Conservation (phyloP, 129 eudicot species). For the Logfia minima region DNA sequence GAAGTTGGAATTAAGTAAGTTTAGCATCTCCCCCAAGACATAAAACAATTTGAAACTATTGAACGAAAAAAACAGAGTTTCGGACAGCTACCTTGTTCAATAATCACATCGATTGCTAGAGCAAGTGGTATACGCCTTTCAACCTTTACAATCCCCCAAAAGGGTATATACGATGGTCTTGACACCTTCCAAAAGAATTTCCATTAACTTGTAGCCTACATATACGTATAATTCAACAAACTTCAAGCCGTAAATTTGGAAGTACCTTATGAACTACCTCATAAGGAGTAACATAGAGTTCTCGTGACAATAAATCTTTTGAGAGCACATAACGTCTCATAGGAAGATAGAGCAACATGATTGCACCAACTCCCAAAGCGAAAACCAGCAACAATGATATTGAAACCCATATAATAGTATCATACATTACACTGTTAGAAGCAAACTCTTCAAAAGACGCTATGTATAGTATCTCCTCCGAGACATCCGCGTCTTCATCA, state of each 20-base stretch:
- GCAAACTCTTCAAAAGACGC: conserved; percentile 75
- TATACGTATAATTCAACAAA: not conserved
- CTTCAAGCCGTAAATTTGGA: not conserved
- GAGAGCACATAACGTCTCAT: conserved; percentile 63
- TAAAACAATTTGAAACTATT: not conserved
- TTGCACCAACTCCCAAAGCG: conserved; percentile 78
- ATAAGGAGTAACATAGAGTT: conserved; percentile 63
- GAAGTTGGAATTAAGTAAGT: no score
- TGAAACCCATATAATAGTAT: conserved; percentile 73
- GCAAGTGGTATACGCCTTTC: conserved; percentile 66
- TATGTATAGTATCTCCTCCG: conserved; percentile 46
- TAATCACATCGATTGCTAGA: conserved; percentile 55
- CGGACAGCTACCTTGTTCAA: conserved; percentile 67
- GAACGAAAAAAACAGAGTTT: conserved; percentile 1
- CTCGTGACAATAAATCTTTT: conserved; percentile 61
- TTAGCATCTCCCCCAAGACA: no score
- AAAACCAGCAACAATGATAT: conserved; percentile 69
- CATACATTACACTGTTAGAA: conserved; percentile 51
- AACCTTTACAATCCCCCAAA: conserved; percentile 50
- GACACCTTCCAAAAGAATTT: conserved; percentile 46
- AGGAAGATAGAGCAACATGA: conserved; percentile 76
- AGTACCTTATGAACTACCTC: conserved; percentile 72
- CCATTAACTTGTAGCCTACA: not conserved
- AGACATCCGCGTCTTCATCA: conserved; percentile 44
- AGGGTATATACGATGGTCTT: conserved; percentile 78